phyloP scores from a whole-genome alignment of 495 filamentous ascomycete genomes.

The Neurospora cerealis region DNA sequence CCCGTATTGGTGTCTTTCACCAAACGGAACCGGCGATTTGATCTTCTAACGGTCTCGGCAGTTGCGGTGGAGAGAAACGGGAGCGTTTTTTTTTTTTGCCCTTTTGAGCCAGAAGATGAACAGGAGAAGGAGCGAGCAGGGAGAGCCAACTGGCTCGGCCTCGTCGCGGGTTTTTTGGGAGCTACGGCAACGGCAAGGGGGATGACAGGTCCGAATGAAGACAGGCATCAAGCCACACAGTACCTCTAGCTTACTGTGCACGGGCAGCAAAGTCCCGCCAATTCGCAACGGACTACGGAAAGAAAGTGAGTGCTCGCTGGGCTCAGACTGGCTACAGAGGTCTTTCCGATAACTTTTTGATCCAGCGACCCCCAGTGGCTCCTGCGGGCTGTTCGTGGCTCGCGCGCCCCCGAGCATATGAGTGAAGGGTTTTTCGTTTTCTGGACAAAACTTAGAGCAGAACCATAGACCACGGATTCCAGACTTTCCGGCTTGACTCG shows the following conservation, averaged over 20 bases:
- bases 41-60: background rate
- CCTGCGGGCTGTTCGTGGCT: background rate
- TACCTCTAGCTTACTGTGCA: background rate
- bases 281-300: background rate
- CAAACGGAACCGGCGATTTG: background rate
- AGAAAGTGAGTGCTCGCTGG: background rate
- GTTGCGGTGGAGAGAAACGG: background rate
- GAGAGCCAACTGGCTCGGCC: background rate
- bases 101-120: background rate
- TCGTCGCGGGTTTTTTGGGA: background rate
- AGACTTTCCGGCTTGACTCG: constrained; percentile 1
- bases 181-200: background rate
- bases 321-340: background rate
- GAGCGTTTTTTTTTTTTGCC: background rate
- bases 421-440: background rate
- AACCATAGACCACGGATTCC: background rate
- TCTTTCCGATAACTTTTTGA: background rate
- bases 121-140: background rate
- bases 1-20: background rate
- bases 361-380: background rate
- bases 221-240: background rate
- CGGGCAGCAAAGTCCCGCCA: background rate
- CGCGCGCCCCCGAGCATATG: background rate
- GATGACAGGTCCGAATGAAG: background rate
- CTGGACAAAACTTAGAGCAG: background rate